phyloP scores from a whole-genome alignment of 2,329 filamentous ascomycete genomes.

The Botrytis galanthina region DNA sequence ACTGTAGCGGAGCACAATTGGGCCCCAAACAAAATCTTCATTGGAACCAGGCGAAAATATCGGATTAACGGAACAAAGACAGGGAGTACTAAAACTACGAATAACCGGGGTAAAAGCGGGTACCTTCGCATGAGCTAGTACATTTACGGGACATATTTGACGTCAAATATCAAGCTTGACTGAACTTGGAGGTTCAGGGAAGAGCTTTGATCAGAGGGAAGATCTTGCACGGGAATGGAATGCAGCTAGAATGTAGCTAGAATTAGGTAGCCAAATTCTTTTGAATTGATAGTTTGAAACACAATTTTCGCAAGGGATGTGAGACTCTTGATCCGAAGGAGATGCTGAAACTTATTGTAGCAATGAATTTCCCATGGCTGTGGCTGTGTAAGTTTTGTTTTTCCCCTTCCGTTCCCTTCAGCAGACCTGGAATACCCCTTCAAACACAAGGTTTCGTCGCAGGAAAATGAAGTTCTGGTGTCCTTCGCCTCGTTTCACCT shows the following conservation, averaged over 20 bases:
- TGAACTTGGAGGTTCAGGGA: not conserved
- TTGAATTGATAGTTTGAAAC: not conserved
- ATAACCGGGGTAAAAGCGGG: not conserved
- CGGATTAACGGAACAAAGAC: too few species aligned
- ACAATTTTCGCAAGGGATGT: not conserved
- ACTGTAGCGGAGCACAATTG: not conserved
- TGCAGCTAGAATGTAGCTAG: slow-evolving; percentile 3
- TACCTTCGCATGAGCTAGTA: too few species aligned
- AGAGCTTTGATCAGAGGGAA: not conserved
- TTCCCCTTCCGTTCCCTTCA: not conserved
- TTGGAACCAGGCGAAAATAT: not conserved
- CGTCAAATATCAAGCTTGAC: slow-evolving; percentile 1
- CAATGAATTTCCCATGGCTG: not conserved
- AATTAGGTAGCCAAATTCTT: not conserved
- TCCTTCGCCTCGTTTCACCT: not conserved
- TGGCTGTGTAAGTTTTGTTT: not conserved
- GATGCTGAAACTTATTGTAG: not conserved
- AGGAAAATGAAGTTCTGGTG: not conserved
- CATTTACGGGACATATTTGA: not conserved
- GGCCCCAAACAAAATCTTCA: not conserved
- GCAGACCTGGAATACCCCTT: not conserved
- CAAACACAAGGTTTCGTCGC: not conserved
- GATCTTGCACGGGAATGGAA: not conserved
- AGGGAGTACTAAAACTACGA: not conserved
- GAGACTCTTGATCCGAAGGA: not conserved